Evolutionary conservation across 2,329 filamentous ascomycete species (phyloP).

Genomic region (Exophiala sp.): DNA sequence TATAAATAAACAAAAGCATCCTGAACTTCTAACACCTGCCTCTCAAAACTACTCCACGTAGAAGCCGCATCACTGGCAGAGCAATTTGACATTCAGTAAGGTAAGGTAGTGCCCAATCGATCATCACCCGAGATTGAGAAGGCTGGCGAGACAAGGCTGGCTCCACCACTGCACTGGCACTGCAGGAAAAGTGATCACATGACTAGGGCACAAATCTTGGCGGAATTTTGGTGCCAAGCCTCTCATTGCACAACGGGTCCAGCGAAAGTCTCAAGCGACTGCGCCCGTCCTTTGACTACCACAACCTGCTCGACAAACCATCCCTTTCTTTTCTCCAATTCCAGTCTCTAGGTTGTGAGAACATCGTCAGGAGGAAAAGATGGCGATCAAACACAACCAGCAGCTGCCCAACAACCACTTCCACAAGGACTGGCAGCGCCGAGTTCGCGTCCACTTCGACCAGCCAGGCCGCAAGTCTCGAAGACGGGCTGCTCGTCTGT

Average conservation of each 20-base stretch:
- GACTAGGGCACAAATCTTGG: constrained; percentile 16
- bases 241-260: constrained; percentile 8
- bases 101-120: neutral
- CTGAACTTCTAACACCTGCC: constrained; percentile 5
- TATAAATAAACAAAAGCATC: constrained; percentile 13
- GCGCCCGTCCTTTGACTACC: constrained; percentile 1
- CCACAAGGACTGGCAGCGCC: constrained; percentile 99
- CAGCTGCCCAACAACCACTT: constrained; percentile 52
- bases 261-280: constrained; percentile 1
- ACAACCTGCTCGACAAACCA: neutral
- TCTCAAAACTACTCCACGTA: neutral
- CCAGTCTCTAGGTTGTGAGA: constrained; percentile 11
- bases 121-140: neutral
- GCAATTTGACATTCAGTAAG: too few relatives aligned
- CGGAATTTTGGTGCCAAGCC: constrained; percentile 6
- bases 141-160: neutral
- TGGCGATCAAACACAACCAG: constrained; percentile 95
- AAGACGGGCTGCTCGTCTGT: constrained; percentile 82
- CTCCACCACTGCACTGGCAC: too few relatives aligned
- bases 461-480: constrained; percentile 97
- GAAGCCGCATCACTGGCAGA: too few relatives aligned
- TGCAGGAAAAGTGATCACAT: constrained; percentile 9
- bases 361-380: constrained; percentile 18
- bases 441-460: constrained; percentile 98
- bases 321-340: constrained; percentile 22